These are phyloP conservation scores for Aspergillus tanneri DNA, from an alignment of 2,329 filamentous ascomycete species.

Conservation along the genomic window DNA sequence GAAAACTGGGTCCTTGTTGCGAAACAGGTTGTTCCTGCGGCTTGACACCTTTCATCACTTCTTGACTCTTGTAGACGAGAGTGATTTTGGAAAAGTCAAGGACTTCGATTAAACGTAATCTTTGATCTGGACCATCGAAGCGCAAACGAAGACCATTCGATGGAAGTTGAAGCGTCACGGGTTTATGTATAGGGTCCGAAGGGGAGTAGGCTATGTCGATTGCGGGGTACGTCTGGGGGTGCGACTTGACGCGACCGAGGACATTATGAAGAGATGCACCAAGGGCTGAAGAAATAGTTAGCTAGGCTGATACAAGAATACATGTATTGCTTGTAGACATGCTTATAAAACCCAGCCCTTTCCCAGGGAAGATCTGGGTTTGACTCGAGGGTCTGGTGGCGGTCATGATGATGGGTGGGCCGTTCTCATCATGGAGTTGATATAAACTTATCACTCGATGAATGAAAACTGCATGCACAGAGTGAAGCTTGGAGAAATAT, in stretches of 20 bases:
- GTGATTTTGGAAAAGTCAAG: constrained; percentile 83
- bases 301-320: constrained; percentile 17
- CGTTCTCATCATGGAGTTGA: constrained; percentile 15
- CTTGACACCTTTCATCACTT: constrained; percentile 64
- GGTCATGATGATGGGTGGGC: constrained; percentile 32
- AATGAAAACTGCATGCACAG: neutral
- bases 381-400: constrained; percentile 30
- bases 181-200: constrained; percentile 69
- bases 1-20: constrained; percentile 69
- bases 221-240: constrained; percentile 76
- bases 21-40: constrained; percentile 31
- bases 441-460: neutral
- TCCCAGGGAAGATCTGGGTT: constrained; percentile 66
- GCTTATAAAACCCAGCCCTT: constrained; percentile 64
- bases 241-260: constrained; percentile 81
- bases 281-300: constrained; percentile 60
- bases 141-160: constrained; percentile 84
- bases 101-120: constrained; percentile 85
- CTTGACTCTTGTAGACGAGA: constrained; percentile 77
- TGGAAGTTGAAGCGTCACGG: constrained; percentile 73
- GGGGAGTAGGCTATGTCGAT: constrained; percentile 80
- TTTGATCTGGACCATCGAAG: constrained; percentile 91
- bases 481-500: neutral
- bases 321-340: too few relatives aligned
- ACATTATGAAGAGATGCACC: constrained; percentile 90